phyloP scores from a whole-genome alignment of 768 basidiomycete species.

The Kwoniella dendrophila region DNA sequence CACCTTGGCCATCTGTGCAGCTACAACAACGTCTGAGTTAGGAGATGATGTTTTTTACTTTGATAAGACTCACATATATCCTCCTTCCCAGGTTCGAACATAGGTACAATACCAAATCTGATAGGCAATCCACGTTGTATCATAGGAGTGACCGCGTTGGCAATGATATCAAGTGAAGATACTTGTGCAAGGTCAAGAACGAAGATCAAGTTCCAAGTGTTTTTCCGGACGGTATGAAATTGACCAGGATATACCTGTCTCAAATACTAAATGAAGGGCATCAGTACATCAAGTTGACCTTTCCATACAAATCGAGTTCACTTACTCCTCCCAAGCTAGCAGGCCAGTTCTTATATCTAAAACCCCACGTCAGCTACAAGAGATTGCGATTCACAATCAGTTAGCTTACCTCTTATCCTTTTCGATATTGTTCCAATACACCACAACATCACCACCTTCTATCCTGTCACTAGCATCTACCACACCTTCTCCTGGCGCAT shows the following conservation, averaged over 20 bases:
- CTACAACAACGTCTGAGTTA: constrained; percentile 54
- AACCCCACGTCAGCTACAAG: constrained; percentile 1
- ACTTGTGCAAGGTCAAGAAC: constrained; percentile 75
- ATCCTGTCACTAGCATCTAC: constrained; percentile 85
- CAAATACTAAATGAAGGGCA: constrained; percentile 64
- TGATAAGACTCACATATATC: constrained; percentile 46
- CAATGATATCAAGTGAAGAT: constrained; percentile 66
- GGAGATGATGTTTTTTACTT: neutral
- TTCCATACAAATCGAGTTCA: too few species aligned
- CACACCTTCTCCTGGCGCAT: constrained; percentile 67
- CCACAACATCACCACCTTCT: constrained; percentile 73
- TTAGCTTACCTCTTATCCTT: constrained; percentile 64
- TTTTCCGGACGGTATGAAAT: constrained; percentile 71
- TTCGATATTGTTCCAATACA: constrained; percentile 91
- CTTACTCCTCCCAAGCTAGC: constrained; percentile 31
- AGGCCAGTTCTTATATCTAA: constrained; percentile 57
- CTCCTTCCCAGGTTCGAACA: constrained; percentile 61
- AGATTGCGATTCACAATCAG: neutral
- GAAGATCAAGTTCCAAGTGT: constrained; percentile 81
- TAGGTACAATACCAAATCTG: constrained; percentile 82
- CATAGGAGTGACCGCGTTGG: constrained; percentile 67
- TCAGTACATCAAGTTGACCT: constrained; percentile 9
- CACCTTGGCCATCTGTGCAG: constrained; percentile 70
- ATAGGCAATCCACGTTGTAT: constrained; percentile 74
- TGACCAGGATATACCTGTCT: constrained; percentile 78